Conservation (phyloP, 164 flowering plant genomes). For the Vitis cinerea region DNA sequence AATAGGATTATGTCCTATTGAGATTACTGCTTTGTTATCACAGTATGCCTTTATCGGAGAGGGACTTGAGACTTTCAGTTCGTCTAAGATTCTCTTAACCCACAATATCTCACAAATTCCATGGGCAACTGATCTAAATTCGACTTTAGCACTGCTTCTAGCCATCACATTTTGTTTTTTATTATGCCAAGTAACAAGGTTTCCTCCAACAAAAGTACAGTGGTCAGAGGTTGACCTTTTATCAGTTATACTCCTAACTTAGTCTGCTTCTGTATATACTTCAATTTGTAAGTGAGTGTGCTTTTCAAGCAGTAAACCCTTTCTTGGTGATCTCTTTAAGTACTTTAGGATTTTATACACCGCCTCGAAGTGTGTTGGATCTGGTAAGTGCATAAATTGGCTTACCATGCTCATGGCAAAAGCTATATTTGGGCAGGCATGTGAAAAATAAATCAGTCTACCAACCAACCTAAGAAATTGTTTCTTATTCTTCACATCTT, state of each 20-base stretch:
- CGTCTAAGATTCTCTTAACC: neutral
- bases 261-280: neutral
- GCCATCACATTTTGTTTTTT: neutral
- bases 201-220: constrained; percentile 1
- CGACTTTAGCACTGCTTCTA: neutral
- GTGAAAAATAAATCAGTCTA: neutral
- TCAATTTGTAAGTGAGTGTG: neutral
- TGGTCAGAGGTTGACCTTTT: neutral
- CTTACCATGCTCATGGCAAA: neutral
- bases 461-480: too few species aligned
- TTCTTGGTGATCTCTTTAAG: neutral
- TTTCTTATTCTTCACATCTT: too few species aligned
- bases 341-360: neutral
- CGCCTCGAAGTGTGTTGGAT: neutral
- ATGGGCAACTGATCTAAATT: constrained; percentile 2
- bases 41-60: too few species aligned
- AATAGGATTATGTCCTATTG: too few species aligned
- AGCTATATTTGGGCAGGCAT: neutral
- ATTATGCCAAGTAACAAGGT: too few species aligned
- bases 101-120: neutral
- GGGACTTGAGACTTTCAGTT: neutral
- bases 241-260: neutral
- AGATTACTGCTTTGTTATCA: too few species aligned
- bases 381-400: too few species aligned
- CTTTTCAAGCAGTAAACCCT: neutral